Evolutionary conservation across 2,329 filamentous ascomycete species (phyloP).

Genomic region (Aspergillus novofumigatus): DNA sequence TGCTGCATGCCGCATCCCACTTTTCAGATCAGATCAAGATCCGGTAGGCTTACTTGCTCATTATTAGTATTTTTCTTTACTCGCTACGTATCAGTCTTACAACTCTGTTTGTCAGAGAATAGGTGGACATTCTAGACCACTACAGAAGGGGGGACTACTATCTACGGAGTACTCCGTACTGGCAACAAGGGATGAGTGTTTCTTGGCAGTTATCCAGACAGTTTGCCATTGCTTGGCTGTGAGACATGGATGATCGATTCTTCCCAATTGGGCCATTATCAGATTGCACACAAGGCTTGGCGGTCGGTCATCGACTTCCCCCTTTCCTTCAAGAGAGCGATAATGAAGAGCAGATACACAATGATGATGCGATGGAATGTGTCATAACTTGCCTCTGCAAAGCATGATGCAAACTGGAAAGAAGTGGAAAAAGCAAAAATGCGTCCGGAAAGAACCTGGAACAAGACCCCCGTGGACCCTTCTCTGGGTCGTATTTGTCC

Average conservation of each 20-base stretch:
- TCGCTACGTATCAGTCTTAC: too few relatives aligned
- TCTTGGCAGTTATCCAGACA: neutral
- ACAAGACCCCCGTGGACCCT: neutral
- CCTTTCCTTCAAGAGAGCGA: slow-evolving; percentile 1
- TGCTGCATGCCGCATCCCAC: neutral
- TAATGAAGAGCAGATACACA: neutral
- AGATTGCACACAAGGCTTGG: slow-evolving; percentile 17
- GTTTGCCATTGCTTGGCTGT: slow-evolving; percentile 18
- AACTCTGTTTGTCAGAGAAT: neutral
- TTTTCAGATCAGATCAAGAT: neutral
- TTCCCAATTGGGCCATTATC: slow-evolving; percentile 9
- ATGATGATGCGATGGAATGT: neutral
- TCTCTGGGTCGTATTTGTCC: neutral
- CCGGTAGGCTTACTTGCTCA: too few relatives aligned
- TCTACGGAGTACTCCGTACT: neutral
- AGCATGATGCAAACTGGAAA: neutral
- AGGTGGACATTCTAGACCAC: neutral
- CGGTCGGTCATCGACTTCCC: slow-evolving; percentile 12
- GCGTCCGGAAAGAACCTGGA: neutral
- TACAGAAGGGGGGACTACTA: neutral
- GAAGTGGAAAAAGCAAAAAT: neutral
- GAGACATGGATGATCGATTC: slow-evolving; percentile 2
- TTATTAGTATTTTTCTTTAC: too few relatives aligned
- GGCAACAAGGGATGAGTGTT: neutral
- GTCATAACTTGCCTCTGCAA: neutral